Conservation (phyloP, 2,329 filamentous ascomycete genomes). For the Fusarium chlamydosporum region DNA sequence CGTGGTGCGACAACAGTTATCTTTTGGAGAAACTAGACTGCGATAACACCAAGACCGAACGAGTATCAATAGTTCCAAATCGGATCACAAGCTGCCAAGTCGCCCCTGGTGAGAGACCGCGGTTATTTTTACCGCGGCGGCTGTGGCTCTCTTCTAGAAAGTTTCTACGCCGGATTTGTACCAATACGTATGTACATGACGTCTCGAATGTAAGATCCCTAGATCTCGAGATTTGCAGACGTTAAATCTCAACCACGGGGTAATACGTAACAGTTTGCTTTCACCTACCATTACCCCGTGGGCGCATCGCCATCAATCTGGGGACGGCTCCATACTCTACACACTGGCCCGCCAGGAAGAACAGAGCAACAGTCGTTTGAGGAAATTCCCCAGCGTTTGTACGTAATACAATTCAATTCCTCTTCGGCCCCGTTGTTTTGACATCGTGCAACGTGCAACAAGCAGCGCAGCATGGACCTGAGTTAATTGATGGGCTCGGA, state of each 20-base stretch:
- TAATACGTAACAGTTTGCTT: constrained; percentile 49
- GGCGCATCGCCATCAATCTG: constrained; percentile 44
- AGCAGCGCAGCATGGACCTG: constrained; percentile 15
- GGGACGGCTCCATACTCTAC: constrained; percentile 46
- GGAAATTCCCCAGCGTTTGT: constrained; percentile 43
- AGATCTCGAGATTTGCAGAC: constrained; percentile 41
- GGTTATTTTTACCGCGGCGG: constrained; percentile 38
- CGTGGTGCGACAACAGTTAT: constrained; percentile 42
- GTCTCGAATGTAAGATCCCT: constrained; percentile 23
- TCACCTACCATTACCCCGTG: constrained; percentile 45
- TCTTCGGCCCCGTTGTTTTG: constrained; percentile 38
- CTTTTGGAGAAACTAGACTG: constrained; percentile 11
- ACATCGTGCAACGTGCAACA: constrained; percentile 27
- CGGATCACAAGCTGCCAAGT: constrained; percentile 2
- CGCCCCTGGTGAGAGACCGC: constrained; percentile 32
- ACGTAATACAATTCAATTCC: constrained; percentile 45
- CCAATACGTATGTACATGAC: constrained; percentile 8
- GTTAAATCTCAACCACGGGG: constrained; percentile 40
- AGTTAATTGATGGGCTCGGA: constrained; percentile 35
- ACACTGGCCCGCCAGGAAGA: constrained; percentile 19
- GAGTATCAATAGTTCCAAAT: not conserved
- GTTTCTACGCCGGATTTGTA: constrained; percentile 11
- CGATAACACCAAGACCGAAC: constrained; percentile 27
- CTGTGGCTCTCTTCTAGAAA: constrained; percentile 33
- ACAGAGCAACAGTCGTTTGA: constrained; percentile 27